Conservation (phyloP, 208 protist genomes). For the Trypanosoma mega region DNA sequence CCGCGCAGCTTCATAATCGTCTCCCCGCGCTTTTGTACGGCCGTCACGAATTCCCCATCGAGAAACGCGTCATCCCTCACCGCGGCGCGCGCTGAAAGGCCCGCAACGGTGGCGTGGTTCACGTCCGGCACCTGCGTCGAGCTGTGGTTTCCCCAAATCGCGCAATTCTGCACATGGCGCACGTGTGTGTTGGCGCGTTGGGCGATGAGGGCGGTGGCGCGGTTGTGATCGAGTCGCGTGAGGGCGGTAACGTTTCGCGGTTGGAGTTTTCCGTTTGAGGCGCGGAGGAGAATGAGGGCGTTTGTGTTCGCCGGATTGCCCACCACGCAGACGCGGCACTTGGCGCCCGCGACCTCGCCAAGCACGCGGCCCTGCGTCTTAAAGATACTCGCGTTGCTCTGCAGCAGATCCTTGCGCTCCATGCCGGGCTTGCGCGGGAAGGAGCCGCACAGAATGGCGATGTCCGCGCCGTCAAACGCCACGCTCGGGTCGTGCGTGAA, state of each 20-base stretch:
- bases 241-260: slow-evolving; percentile 93
- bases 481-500: slow-evolving; percentile 62
- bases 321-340: slow-evolving; percentile 91
- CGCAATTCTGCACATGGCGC: slow-evolving; percentile 83
- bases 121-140: slow-evolving; percentile 93
- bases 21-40: slow-evolving; percentile 91
- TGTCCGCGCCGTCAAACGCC: slow-evolving; percentile 85
- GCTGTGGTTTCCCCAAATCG: slow-evolving; percentile 98
- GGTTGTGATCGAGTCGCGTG: slow-evolving; percentile 97
- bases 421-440: slow-evolving; percentile 92
- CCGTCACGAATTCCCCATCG: slow-evolving; percentile 76
- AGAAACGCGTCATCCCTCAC: slow-evolving; percentile 75
- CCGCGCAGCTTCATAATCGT: slow-evolving; percentile 89
- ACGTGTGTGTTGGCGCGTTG: slow-evolving; percentile 59
- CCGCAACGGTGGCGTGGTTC: slow-evolving; percentile 65
- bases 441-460: slow-evolving; percentile 86
- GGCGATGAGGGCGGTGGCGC: slow-evolving; percentile 85
- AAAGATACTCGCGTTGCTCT: slow-evolving; percentile 96
- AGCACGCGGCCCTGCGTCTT: slow-evolving; percentile 89
- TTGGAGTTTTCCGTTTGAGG: slow-evolving; percentile 62
- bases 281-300: slow-evolving; percentile 90
- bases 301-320: slow-evolving; percentile 99
- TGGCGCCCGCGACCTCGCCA: slow-evolving; percentile 72
- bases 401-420: slow-evolving; percentile 96
- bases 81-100: slow-evolving; percentile 37